A percentile compares a stretch with the other conserved stretches of the same genome.
Evolutionary conservation across 768 basidiomycete genomes (phyloP).

Genomic region (Termitomyces titanicus): DNA sequence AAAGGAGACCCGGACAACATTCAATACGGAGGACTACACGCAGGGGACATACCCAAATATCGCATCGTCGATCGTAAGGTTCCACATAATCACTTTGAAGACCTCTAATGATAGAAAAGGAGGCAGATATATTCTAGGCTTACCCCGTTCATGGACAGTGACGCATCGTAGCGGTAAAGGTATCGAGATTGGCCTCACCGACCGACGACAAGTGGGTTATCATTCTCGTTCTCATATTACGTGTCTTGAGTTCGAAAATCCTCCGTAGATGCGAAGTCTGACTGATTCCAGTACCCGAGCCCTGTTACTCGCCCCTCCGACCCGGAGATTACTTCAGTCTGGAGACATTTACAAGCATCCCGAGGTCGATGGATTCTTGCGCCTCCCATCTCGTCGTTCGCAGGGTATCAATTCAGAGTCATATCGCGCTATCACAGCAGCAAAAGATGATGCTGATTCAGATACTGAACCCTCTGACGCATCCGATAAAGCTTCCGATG

Average conservation of each 20-base stretch:
- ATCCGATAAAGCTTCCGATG: conserved; percentile 17
- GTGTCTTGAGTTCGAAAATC: background rate
- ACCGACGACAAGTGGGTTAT: conserved; percentile 38
- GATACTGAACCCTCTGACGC: conserved; percentile 17
- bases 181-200: conserved; percentile 51
- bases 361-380: conserved; percentile 68
- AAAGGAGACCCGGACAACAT: conserved; percentile 66
- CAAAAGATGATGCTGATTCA: conserved; percentile 24
- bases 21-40: conserved; percentile 61
- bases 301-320: conserved; percentile 50
- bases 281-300: conserved; percentile 55
- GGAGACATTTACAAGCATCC: conserved; percentile 43
- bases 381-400: conserved; percentile 43
- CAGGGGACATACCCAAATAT: conserved; percentile 66
- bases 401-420: conserved; percentile 28
- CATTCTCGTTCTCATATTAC: background rate
- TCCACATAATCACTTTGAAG: conserved; percentile 12
- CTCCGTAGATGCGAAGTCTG: conserved; percentile 42
- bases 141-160: conserved; percentile 46
- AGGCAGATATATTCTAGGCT: conserved; percentile 63
- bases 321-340: conserved; percentile 41
- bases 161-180: conserved; percentile 44
- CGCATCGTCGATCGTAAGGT: conserved; percentile 53
- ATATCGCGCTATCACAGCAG: conserved; percentile 47
- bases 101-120: conserved; percentile 53